These are phyloP conservation scores for Septoria linicola DNA, from an alignment of 2,329 filamentous ascomycete genomes.

Conservation along the genomic window DNA sequence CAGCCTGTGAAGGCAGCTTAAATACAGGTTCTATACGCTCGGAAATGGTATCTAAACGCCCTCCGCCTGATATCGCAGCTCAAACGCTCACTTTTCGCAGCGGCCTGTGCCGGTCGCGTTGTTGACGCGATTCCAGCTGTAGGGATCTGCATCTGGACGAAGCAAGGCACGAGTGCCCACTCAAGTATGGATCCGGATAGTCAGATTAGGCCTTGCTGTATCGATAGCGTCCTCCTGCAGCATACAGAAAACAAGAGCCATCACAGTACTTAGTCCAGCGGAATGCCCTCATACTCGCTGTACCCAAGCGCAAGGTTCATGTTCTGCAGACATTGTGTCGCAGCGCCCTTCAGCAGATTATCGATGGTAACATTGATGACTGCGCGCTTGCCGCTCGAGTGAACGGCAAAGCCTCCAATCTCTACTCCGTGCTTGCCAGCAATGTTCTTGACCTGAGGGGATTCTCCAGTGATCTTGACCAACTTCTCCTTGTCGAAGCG, in stretches of 20 bases:
- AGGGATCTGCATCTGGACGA: background rate
- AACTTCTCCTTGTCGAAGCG: conserved; percentile 94
- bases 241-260: background rate
- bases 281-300: conserved; percentile 84
- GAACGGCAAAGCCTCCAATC: conserved; percentile 93
- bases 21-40: conserved; percentile 6
- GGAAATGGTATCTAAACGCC: background rate
- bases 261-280: conserved; percentile 47
- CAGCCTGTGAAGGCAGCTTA: conserved; percentile 1
- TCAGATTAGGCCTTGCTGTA: too few species aligned
- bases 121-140: background rate
- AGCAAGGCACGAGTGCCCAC: too few species aligned
- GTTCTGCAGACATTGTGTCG: conserved; percentile 91
- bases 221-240: background rate
- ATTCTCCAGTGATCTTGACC: conserved; percentile 86
- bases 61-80: background rate
- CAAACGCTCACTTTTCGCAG: conserved; percentile 6
- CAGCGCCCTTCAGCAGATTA: conserved; percentile 89
- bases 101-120: background rate
- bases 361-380: conserved; percentile 95
- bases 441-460: conserved; percentile 82
- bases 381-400: conserved; percentile 82
- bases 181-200: too few species aligned
- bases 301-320: conserved; percentile 92
- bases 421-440: conserved; percentile 83